Evolutionary conservation across 208 protist species (phyloP).

Genomic region (Acanthamoeba triangularis): DNA sequence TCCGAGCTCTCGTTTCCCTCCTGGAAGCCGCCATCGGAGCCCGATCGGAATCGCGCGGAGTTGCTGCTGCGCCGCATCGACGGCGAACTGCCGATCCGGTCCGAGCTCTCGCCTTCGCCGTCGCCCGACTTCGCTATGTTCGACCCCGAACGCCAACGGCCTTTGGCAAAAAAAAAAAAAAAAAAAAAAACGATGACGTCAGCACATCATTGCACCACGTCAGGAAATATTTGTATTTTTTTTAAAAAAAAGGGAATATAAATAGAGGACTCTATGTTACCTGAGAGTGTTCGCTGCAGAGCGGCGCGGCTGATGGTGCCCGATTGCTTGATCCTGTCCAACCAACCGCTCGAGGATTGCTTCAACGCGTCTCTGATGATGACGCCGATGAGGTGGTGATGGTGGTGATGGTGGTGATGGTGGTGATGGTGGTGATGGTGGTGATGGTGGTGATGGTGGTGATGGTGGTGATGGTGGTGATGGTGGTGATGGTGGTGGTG

Average conservation of each 20-base stretch:
- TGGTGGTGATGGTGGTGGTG: no score
- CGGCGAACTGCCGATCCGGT: slow-evolving; percentile 12
- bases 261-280: background rate
- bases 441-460: no score
- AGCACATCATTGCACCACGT: background rate
- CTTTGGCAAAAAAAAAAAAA: background rate
- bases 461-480: no score
- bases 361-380: slow-evolving; percentile 5
- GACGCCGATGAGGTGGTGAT: no score
- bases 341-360: background rate
- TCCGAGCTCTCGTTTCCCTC: background rate
- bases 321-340: slow-evolving; percentile 12
- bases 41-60: background rate
- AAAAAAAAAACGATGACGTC: background rate
- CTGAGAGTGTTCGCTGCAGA: slow-evolving; percentile 27
- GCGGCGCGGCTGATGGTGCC: background rate
- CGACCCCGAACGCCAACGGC: background rate
- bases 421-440: no score
- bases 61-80: background rate
- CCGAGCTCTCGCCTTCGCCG: background rate
- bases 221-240: background rate
- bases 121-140: background rate
- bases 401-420: no score
- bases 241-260: background rate
- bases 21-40: background rate